Evolutionary conservation across 225 moss, liverwort and hornwort genomes (phyloP).

Genomic region (Polytrichum commune): DNA sequence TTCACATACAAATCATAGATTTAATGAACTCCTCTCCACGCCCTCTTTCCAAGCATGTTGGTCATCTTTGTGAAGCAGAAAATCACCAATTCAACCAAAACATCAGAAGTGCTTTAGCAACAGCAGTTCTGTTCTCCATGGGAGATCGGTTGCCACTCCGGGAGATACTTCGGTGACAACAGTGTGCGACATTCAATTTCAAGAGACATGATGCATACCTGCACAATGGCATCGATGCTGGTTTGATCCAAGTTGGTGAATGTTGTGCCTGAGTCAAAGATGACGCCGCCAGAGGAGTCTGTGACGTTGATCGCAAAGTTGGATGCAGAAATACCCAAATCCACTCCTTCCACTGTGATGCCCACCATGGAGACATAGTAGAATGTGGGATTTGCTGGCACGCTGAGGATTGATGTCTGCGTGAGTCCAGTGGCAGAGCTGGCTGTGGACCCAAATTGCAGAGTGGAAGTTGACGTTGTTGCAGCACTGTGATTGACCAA

Average conservation of each 20-base stretch:
- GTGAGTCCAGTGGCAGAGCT: background rate
- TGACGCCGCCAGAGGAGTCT: background rate
- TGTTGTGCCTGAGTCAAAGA: background rate
- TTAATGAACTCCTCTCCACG: too few species aligned
- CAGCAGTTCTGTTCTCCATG: too few species aligned
- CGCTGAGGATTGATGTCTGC: background rate
- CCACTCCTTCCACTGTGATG: background rate
- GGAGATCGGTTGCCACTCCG: too few species aligned
- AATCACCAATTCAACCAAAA: background rate
- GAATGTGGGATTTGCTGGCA: background rate
- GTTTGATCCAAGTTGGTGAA: background rate
- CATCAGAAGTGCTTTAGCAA: too few species aligned
- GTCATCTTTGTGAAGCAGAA: background rate
- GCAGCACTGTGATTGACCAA: slow-evolving; percentile 25
- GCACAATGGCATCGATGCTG: background rate
- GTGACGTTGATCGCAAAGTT: background rate
- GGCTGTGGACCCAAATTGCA: slow-evolving; percentile 23
- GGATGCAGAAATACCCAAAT: background rate
- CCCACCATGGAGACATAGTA: background rate
- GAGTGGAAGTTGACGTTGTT: slow-evolving; percentile 13
- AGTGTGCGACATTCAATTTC: background rate
- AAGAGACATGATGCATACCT: background rate
- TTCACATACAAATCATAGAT: too few species aligned
- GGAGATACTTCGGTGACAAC: too few species aligned
- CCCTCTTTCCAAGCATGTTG: background rate